Evolutionary conservation across 2,329 filamentous ascomycete genomes (phyloP).

Genomic region (Endoconidiophora laricicola): DNA sequence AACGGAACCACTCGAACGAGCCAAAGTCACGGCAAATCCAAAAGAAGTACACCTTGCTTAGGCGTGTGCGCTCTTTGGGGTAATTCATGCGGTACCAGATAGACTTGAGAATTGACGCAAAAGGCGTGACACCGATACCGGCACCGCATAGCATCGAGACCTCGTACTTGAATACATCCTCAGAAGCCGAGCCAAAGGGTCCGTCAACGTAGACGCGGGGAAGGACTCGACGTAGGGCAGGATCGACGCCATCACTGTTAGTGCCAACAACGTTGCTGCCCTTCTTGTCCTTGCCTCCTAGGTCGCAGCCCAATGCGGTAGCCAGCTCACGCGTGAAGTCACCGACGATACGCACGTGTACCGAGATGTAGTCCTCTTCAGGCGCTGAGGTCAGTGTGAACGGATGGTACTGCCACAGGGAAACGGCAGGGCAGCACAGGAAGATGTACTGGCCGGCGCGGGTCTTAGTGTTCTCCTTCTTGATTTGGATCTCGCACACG

Average conservation of each 20-base stretch:
- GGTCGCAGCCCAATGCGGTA: constrained; percentile 57
- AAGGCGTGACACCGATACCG: constrained; percentile 74
- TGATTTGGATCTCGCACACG: constrained; percentile 81
- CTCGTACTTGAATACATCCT: constrained; percentile 83
- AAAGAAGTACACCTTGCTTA: constrained; percentile 83
- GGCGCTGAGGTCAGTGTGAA: constrained; percentile 76
- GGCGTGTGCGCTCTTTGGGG: constrained; percentile 58
- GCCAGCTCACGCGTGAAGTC: constrained; percentile 62
- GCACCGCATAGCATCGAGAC: constrained; percentile 63
- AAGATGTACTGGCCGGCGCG: constrained; percentile 77
- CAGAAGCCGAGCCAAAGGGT: constrained; percentile 70
- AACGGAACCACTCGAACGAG: constrained; percentile 81
- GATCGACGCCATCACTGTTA: constrained; percentile 46
- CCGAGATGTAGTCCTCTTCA: constrained; percentile 79
- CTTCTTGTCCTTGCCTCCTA: constrained; percentile 27
- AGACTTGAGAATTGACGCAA: constrained; percentile 73
- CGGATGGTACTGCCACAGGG: constrained; percentile 76
- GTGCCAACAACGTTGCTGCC: constrained; percentile 55
- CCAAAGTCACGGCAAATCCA: constrained; percentile 83
- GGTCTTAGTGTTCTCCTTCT: constrained; percentile 74
- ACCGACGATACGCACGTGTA: constrained; percentile 69
- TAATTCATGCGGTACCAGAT: constrained; percentile 93
- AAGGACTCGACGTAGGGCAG: constrained; percentile 53
- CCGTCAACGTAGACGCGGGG: constrained; percentile 72
- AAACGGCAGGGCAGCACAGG: constrained; percentile 72